Evolutionary conservation across 2,329 filamentous ascomycete genomes (phyloP).

Genomic region (Xylaria hypoxylon): DNA sequence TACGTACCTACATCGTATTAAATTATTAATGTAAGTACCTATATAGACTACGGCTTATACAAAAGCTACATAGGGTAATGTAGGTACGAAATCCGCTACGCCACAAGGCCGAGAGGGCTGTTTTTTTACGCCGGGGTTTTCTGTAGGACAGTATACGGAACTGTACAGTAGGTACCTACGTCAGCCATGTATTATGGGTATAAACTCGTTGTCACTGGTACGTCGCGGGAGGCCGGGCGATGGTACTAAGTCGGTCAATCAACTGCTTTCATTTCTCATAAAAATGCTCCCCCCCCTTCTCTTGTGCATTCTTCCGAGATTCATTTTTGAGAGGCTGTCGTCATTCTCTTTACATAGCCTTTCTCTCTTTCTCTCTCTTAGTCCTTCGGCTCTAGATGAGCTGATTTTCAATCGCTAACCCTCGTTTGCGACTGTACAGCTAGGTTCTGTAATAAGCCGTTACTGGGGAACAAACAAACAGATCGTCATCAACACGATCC

Average conservation of each 20-base stretch:
- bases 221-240: constrained; percentile 2
- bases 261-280: constrained; percentile 39
- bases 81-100: constrained; percentile 9
- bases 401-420: constrained; percentile 14
- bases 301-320: constrained; percentile 24
- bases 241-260: background rate
- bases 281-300: constrained; percentile 32
- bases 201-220: background rate
- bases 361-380: constrained; percentile 19
- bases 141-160: background rate
- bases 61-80: constrained; percentile 3
- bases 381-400: constrained; percentile 30
- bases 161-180: constrained; percentile 18
- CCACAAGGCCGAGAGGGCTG: constrained; percentile 15
- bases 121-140: background rate
- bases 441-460: constrained; percentile 20
- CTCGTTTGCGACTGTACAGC: constrained; percentile 19
- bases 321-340: constrained; percentile 36
- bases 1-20: too few species aligned
- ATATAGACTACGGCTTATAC: too few species aligned
- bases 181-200: constrained; percentile 17
- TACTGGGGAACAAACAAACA: constrained; percentile 27
- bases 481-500: constrained; percentile 33
- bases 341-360: constrained; percentile 15
- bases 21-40: too few species aligned